These are phyloP conservation scores for Eimeria tenella DNA, from an alignment of 169 alveolate genomes.

Conservation along the genomic window DNA sequence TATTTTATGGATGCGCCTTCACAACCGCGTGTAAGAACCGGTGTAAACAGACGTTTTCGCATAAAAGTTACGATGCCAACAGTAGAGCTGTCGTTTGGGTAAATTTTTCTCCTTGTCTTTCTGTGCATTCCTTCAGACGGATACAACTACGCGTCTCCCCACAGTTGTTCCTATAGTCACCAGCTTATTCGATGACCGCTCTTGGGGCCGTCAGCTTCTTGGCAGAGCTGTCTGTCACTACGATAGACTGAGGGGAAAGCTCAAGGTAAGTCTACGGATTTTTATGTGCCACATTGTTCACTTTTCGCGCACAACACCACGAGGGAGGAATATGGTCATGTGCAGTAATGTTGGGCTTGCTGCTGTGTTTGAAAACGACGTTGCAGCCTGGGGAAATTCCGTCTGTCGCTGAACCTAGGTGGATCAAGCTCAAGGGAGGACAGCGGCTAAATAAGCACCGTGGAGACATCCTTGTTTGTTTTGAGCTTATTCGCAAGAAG, in stretches of 20 bases:
- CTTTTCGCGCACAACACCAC: not conserved
- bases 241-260: conserved; percentile 80
- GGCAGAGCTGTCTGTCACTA: conserved; percentile 85
- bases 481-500: conserved; percentile 88
- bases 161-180: conserved; percentile 84
- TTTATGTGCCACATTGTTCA: not conserved
- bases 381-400: conserved; percentile 74
- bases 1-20: not conserved
- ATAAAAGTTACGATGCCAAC: not conserved
- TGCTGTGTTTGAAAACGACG: not conserved
- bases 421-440: conserved; percentile 91
- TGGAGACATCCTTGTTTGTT: conserved; percentile 87
- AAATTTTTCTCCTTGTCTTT: not conserved
- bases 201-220: conserved; percentile 84
- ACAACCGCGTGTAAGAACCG: not conserved
- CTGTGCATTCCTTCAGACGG: conserved; percentile 75
- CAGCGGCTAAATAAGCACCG: conserved; percentile 57
- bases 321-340: not conserved
- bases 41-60: too few species aligned
- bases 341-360: not conserved
- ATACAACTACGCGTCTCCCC: conserved; percentile 84
- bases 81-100: not conserved
- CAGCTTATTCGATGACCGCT: conserved; percentile 81
- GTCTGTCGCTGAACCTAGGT: conserved; percentile 86
- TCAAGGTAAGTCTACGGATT: conserved; percentile 60